Conservation (phyloP, 768 basidiomycete genomes). For the Infundibulicybe gibba region DNA sequence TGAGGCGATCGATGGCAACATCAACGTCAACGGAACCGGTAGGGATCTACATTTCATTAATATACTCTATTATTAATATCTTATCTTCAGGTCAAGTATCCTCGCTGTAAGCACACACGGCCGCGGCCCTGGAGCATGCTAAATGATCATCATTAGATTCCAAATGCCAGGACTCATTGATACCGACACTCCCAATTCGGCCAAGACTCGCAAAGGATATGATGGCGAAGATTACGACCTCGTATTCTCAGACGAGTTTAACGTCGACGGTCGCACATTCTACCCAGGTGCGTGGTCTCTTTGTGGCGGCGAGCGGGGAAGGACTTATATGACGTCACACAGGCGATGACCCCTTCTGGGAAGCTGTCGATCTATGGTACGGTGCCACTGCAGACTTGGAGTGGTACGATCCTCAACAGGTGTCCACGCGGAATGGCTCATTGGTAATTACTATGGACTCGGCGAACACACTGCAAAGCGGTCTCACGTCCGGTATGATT, state of each 20-base stretch:
- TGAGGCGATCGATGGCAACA: constrained; percentile 55
- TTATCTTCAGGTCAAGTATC: constrained; percentile 54
- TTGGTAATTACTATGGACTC: constrained; percentile 71
- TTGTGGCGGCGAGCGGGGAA: background rate
- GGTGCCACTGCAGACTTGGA: constrained; percentile 66
- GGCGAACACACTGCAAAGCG: constrained; percentile 19
- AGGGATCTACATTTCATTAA: constrained; percentile 5
- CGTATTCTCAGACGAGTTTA: constrained; percentile 72
- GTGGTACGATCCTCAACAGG: constrained; percentile 70
- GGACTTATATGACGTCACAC: background rate
- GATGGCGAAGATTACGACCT: constrained; percentile 68
- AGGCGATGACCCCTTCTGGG: constrained; percentile 71
- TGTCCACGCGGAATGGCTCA: constrained; percentile 62
- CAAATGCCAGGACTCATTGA: constrained; percentile 67
- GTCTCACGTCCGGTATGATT: constrained; percentile 26
- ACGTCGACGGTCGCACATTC: constrained; percentile 52
- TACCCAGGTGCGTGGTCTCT: constrained; percentile 34
- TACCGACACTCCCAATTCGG: constrained; percentile 57
- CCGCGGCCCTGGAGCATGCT: background rate
- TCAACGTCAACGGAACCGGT: constrained; percentile 57
- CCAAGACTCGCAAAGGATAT: constrained; percentile 61
- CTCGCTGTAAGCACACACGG: constrained; percentile 29
- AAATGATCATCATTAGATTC: constrained; percentile 16
- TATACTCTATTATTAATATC: background rate
- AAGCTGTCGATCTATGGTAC: constrained; percentile 73